phyloP scores from a whole-genome alignment of 1,284 basidiomycete genomes.

The Microbotryum saponariae region DNA sequence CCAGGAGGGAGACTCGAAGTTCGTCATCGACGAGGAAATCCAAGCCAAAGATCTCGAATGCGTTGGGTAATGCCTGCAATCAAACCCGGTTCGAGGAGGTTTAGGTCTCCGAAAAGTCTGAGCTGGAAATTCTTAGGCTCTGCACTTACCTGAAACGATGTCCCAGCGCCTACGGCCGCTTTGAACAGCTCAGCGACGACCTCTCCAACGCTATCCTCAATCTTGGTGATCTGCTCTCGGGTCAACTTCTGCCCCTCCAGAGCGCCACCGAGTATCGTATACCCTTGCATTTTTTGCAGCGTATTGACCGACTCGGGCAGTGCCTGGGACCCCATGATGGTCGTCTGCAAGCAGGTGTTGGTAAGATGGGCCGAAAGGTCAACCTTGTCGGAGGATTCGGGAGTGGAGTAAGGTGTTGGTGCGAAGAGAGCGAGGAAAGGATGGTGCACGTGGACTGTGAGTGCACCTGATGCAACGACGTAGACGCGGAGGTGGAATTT shows the following conservation, averaged over 20 bases:
- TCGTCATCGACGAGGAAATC: slow-evolving; percentile 66
- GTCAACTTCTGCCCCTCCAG: slow-evolving; percentile 36
- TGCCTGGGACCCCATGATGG: slow-evolving; percentile 14
- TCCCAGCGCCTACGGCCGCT: slow-evolving; percentile 70
- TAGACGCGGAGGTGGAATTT: slow-evolving; percentile 94
- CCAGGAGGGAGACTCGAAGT: slow-evolving; percentile 69
- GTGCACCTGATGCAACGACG: slow-evolving; percentile 59
- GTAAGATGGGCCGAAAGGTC: slow-evolving; percentile 80
- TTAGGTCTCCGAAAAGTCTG: slow-evolving; percentile 14
- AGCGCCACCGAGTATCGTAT: slow-evolving; percentile 12
- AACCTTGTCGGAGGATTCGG: slow-evolving; percentile 48
- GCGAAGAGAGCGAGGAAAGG: slow-evolving; percentile 31
- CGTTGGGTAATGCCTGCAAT: slow-evolving; percentile 70
- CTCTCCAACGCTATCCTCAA: slow-evolving; percentile 57
- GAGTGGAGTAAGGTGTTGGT: slow-evolving; percentile 42
- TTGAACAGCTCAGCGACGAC: slow-evolving; percentile 73
- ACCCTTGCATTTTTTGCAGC: slow-evolving; percentile 15
- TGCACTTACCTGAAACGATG: slow-evolving; percentile 71
- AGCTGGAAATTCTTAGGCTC: background rate
- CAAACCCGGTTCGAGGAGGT: background rate
- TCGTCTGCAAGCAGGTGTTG: slow-evolving; percentile 82
- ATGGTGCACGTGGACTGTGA: slow-evolving; percentile 37
- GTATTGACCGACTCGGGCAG: slow-evolving; percentile 31
- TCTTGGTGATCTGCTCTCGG: slow-evolving; percentile 50
- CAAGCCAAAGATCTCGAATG: slow-evolving; percentile 89